Percentiles rank a stretch among this genome's conserved stretches.
phyloP scores from a whole-genome alignment of 2,329 filamentous ascomycete species.

The Neophaeococcomyces aloes region DNA sequence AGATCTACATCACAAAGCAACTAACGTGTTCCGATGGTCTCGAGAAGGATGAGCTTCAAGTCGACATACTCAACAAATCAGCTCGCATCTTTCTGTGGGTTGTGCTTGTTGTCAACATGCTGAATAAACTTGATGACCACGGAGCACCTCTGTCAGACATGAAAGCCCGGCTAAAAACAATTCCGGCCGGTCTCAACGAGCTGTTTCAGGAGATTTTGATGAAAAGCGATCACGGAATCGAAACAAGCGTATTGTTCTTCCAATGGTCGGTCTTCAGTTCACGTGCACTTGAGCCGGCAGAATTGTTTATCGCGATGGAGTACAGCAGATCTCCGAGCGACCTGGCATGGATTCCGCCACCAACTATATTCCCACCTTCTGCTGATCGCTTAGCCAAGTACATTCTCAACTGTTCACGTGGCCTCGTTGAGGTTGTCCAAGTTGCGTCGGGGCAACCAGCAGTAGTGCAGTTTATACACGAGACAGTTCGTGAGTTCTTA shows the following conservation, averaged over 20 bases:
- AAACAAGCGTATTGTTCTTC: slow-evolving; percentile 9
- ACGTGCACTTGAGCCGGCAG: slow-evolving; percentile 12
- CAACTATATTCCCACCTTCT: slow-evolving; percentile 7
- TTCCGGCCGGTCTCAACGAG: slow-evolving; percentile 24
- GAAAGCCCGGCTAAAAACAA: slow-evolving; percentile 24
- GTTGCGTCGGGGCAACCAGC: slow-evolving; percentile 9
- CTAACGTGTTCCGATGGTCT: slow-evolving; percentile 21
- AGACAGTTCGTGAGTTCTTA: slow-evolving; percentile 28
- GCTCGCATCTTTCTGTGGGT: slow-evolving; percentile 38
- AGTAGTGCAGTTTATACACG: slow-evolving; percentile 29
- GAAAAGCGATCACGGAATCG: slow-evolving; percentile 7
- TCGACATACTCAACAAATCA: slow-evolving; percentile 8
- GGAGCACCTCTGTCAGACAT: slow-evolving; percentile 30
- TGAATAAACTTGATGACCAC: slow-evolving; percentile 30
- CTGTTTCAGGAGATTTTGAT: slow-evolving; percentile 17
- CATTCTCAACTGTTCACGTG: slow-evolving; percentile 25
- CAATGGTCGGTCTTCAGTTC: slow-evolving; percentile 13
- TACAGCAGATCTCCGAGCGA: slow-evolving; percentile 6
- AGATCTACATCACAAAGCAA: slow-evolving; percentile 13
- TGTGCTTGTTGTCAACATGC: slow-evolving; percentile 32
- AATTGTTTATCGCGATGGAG: slow-evolving; percentile 10
- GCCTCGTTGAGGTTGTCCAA: slow-evolving; percentile 25
- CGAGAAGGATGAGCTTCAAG: slow-evolving; percentile 20
- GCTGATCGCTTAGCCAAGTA: slow-evolving; percentile 9
- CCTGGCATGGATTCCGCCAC: slow-evolving; percentile 1